These are phyloP conservation scores for Backusella sp. DNA, from an alignment of 192 early-diverging fungal genomes.

Conservation along the genomic window DNA sequence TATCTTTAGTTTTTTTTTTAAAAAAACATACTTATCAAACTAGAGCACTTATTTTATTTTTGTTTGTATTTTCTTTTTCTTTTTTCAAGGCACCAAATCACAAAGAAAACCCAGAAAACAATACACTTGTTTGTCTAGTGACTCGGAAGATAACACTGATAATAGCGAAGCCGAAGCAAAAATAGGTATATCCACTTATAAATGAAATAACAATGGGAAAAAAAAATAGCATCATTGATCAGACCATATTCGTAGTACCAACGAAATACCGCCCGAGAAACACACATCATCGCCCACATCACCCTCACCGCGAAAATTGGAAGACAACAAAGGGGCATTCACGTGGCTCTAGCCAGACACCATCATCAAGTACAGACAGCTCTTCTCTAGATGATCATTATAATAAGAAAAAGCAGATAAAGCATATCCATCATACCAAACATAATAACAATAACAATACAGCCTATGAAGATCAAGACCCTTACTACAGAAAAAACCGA, in stretches of 20 bases:
- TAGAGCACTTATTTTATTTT: background rate
- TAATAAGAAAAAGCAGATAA: background rate
- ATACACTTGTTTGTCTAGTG: constrained; percentile 5
- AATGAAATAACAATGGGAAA: background rate
- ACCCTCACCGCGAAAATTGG: background rate
- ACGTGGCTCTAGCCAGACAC: background rate
- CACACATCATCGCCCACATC: background rate
- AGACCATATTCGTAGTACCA: background rate
- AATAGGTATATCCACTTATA: background rate
- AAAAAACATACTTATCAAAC: background rate
- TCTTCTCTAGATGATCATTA: background rate
- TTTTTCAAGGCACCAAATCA: background rate
- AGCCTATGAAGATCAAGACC: background rate
- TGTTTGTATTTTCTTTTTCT: background rate
- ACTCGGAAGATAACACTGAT: constrained; percentile 3
- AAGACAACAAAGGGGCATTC: background rate
- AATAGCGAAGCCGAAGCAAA: background rate
- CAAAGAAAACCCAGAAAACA: background rate
- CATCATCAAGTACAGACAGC: background rate
- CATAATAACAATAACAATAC: background rate
- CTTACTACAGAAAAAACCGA: constrained; percentile 2
- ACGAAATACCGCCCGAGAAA: background rate
- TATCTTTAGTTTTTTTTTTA: background rate
- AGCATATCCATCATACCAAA: background rate
- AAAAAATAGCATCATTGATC: background rate